Evolutionary conservation across 106 monocot species (phyloP), one percentile per base, ranked within the genome.

Genomic region (Posidonia australis): DNA sequence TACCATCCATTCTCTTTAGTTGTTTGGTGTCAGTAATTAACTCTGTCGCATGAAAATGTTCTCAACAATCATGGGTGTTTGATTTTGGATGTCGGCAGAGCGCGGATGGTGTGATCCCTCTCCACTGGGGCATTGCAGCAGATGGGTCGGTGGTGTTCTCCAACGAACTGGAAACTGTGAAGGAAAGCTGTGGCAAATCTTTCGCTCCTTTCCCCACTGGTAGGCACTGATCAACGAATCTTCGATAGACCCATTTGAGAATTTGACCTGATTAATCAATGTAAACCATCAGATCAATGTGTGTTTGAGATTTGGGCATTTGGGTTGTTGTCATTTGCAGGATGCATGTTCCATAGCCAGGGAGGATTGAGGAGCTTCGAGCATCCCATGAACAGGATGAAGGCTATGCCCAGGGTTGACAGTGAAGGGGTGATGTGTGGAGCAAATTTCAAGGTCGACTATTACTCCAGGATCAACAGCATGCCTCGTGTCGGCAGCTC

Each of bases 371-470:
- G 77, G 85, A 98, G 91, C 81, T 98, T 80, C 71, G 98, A 98
- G 80, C 84, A 85, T 36, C 98, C 98, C 16, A 84, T 91, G 91
- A 78, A 99, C 76, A 78, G 66, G 70, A 79, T 99, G 87, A 99
- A 91, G 85, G 83, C 98, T 21, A 80, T 91, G 91, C 91, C 91
- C 22, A 77, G 91, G 47, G 98, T 99, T n/a, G 98, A 99, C 75
- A 91, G 98, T 70, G 98, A 99, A 64, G 98, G 98, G 26, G 73
- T 80, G 18, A 85, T 99, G 85, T 99, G 91, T 19, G 98, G 98
- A 0, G 82, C 91, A 42, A 75, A 60, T 68, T 99, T 99, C 81
- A 91, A 81, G 70, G 98, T 99, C 21, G 98, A 99, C 63, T 77
- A 59, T 22, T 91, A 66, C 69, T 54, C 87, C 45, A 76, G 83